These are phyloP conservation scores for Stachybotrys chartarum DNA, from an alignment of 2,329 filamentous ascomycete species.

Conservation along the genomic window DNA sequence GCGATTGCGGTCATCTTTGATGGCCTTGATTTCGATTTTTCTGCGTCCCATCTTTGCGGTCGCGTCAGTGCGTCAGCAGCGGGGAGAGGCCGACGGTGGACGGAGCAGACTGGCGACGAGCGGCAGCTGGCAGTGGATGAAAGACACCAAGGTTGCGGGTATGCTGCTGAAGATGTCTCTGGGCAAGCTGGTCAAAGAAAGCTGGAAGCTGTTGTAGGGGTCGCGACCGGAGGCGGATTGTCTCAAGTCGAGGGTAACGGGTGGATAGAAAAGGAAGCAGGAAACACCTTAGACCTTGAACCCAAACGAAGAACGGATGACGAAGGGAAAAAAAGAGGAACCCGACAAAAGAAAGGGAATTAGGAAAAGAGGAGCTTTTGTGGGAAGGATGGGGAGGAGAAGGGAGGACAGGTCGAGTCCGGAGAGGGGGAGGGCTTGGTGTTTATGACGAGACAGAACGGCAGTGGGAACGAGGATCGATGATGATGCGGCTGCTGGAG, in stretches of 20 bases:
- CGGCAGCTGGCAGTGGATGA: slow-evolving; percentile 1
- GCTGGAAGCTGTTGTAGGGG: neutral
- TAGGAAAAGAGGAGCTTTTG: neutral
- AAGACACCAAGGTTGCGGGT: neutral
- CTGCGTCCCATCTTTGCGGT: slow-evolving; percentile 71
- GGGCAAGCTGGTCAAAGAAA: neutral
- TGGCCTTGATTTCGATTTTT: slow-evolving; percentile 99
- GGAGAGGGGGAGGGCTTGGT: neutral
- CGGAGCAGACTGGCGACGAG: neutral
- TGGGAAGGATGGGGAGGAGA: neutral
- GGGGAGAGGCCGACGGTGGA: neutral
- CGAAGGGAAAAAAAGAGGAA: slow-evolving; percentile 1
- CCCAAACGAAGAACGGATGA: slow-evolving; percentile 1
- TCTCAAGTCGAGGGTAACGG: neutral
- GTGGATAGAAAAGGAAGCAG: neutral
- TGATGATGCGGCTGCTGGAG: neutral
- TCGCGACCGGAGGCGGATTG: neutral
- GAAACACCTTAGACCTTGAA: slow-evolving; percentile 1
- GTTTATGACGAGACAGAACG: slow-evolving; percentile 3
- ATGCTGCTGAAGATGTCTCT: neutral
- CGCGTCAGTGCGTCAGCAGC: slow-evolving; percentile 12
- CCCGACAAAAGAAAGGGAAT: slow-evolving; percentile 1
- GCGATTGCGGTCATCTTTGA: slow-evolving; percentile 96
- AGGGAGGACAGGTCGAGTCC: slow-evolving; percentile 1
- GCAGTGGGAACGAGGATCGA: slow-evolving; percentile 1